Base-by-base conservation (phyloP, 2,329 filamentous ascomycete genomes). In the Venturia nashicola region DNA sequence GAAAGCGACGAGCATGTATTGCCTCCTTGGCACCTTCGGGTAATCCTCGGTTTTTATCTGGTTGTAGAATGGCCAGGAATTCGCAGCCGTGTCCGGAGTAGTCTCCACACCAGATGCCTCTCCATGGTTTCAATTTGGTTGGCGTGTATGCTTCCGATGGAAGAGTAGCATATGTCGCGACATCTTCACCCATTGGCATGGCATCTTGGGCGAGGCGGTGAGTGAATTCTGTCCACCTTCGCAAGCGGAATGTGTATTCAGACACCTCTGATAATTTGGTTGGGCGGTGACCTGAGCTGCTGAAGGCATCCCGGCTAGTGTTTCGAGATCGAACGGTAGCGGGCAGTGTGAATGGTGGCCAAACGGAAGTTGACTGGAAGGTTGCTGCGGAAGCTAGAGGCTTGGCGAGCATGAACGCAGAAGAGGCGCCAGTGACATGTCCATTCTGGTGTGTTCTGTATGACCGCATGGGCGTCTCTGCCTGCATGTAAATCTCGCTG, bases 61-160 rank as follows among this genome's bases (percentile, higher is more conserved):
- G 85, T 71, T 99, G 94, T 68, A 91, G 79, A 57, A 97, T 78
- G 14, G 95, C 78, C 5, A 97, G 71, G 64, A 97, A 96, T 73
- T 97, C 93, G 72, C 88, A 92, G 0, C 92, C 91, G 69, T 97
- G 92, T 0, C 84, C 86, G 34, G 86, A 88, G 70, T 96, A 97
- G 72, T 97, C 92, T 0, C 92, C 92, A 18, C 91, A 88, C 89
- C 90, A 97, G 39, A 99, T 90, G 0, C 93, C 93, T 67, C 91
- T 86, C 79, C 87, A 97, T 0, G 91, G 92, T 72, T 91, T 93
- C 63, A 86, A 80, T 11, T 77, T 73, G 0, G 91, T 96, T 0
- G 93, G 91, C 0, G 86, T 94, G 72, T 96, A 97, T n/a, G 88
- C 75, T 2, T 77, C 77, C 3, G 86, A 83, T 54, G 91, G 85